Conservation (phyloP, 1,284 basidiomycete species). For the Malassezia japonica region DNA sequence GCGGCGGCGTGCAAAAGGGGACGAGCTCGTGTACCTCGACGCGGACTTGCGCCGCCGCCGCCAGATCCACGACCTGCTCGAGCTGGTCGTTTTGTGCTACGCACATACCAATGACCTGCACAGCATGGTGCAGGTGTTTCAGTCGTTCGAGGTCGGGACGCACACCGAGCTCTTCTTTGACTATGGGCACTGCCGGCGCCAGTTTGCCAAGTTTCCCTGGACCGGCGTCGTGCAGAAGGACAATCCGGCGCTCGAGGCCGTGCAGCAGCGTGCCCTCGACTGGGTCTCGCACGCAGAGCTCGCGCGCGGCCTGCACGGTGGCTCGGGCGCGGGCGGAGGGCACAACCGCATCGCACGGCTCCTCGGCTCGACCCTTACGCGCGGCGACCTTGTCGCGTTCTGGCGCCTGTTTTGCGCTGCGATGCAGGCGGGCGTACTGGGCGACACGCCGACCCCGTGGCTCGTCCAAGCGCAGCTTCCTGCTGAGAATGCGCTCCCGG, state of each 20-base stretch:
- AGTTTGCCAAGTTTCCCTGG: slow-evolving; percentile 14
- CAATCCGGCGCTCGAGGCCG: neutral
- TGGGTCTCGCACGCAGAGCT: slow-evolving; percentile 21
- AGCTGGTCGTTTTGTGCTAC: slow-evolving; percentile 21
- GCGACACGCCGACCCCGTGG: slow-evolving; percentile 10
- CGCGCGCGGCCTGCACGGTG: slow-evolving; percentile 26
- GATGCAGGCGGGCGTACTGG: slow-evolving; percentile 19
- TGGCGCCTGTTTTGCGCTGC: slow-evolving; percentile 21
- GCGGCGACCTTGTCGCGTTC: slow-evolving; percentile 18
- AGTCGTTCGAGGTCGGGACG: slow-evolving; percentile 27
- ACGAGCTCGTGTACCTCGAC: slow-evolving; percentile 15
- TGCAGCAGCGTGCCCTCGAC: slow-evolving; percentile 3
- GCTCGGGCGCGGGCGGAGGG: slow-evolving; percentile 18
- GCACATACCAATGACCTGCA: neutral
- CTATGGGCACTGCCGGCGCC: slow-evolving; percentile 15
- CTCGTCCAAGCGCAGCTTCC: slow-evolving; percentile 4
- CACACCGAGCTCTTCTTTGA: slow-evolving; percentile 29
- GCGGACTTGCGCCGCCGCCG: slow-evolving; percentile 1
- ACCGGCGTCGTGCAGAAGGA: neutral
- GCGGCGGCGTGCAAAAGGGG: neutral
- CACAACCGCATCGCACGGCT: slow-evolving; percentile 28
- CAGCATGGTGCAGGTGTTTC: slow-evolving; percentile 18
- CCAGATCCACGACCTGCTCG: slow-evolving; percentile 25
- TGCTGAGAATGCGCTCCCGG: neutral
- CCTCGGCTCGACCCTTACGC: slow-evolving; percentile 24